Base-by-base conservation (phyloP, 208 protist genomes). In the Leishmania gerbilli region DNA sequence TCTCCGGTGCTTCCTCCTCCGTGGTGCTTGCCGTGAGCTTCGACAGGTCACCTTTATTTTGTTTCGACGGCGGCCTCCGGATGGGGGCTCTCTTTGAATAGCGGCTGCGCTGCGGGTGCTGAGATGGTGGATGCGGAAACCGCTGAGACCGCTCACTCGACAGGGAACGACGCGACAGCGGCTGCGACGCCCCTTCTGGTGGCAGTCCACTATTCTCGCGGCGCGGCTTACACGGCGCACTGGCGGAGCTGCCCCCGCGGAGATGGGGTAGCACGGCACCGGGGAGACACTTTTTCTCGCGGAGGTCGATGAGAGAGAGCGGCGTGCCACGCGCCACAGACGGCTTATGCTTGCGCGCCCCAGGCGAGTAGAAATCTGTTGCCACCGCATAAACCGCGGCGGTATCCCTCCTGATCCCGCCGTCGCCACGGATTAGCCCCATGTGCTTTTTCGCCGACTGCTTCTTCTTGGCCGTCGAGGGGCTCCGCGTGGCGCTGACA, bases 271-370 rank as follows among this genome's bases (percentile, higher is more conserved):
- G 76, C 6, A 64, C 55, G n/a, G 40, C 42, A 62, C 9, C 68
- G 1, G 58, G 51, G 55, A 62, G 56, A 53, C 47, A 67, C 8
- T 37, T 40, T 0, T 60, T 24, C 13, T 71, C 53, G 27, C 71
- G 55, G 15, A 64, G 4, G 45, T 40, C 69, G 21, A 78, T 37
- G 49, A 82, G 79, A 4, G 75, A 79, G 34, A 77, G 67, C 45
- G 56, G 81, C 2, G 55, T 76, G 64, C 68, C 80, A 45, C 80
- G 80, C 24, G 56, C n/a, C 21, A 51, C 56, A 4, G 65, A 60
- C 3, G 76, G 67, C 60, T 71, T 71, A 51, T 37, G 53, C 64
- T 76, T 64, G 8, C 62, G 60, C 51, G 71, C 67, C 17, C n/a
- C 42, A 5, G 69, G 31, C 67, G 81, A 77, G 5, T 47, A 49